Base-by-base conservation (phyloP, 257 asterid genomes). In the Nicotiana paniculata region DNA sequence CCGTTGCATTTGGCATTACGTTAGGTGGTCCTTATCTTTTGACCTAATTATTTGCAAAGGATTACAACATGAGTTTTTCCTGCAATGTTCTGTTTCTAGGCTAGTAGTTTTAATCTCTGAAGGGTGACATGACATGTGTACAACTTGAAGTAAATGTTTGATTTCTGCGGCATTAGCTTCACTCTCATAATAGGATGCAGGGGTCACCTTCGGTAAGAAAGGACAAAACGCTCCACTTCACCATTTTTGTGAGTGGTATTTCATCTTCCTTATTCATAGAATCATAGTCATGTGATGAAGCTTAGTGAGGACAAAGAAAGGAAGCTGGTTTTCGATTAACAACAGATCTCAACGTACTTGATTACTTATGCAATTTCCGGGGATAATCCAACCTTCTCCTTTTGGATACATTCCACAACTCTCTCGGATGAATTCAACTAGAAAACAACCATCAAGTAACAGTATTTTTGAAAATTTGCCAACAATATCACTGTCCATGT, bases 381-480 rank as follows among this genome's bases (percentile, higher is more conserved):
- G 11, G 37, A 77, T 67, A 43, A 82, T 68, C 6, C 26, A 6
- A 1, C 62, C 83, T 43, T 59, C 37, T 28, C n/a, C 33, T 5
- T 1, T 1, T 26, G 72, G 61, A 43, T 1, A 11, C 0, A 9
- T 2, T 43, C 51, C 68, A 17, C 18, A 28, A 33, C n/a, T 9
- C 62, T 80, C 70, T 4, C 62, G 26, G 12, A 85, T 48, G 3
- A 18, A 77, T 48, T 72, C 85, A 16, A 82, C 63, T 3, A 82
- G 24, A 11, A 85, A 85, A 26, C 59, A 77, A 6, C 85, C 83
- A 61, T 85, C 85, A 16, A 82, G 32, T 17, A 82, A 64, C n/a
- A 82, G 4, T 33, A 78, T 77, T 37, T 82, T 32, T 3, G n/a
- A 30, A 18, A 85, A 77, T 43, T 69, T 1, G 1, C 3, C 57